These are phyloP conservation scores for Xylaria cubensis DNA, from an alignment of 495 filamentous ascomycete genomes.

Conservation along the genomic window DNA sequence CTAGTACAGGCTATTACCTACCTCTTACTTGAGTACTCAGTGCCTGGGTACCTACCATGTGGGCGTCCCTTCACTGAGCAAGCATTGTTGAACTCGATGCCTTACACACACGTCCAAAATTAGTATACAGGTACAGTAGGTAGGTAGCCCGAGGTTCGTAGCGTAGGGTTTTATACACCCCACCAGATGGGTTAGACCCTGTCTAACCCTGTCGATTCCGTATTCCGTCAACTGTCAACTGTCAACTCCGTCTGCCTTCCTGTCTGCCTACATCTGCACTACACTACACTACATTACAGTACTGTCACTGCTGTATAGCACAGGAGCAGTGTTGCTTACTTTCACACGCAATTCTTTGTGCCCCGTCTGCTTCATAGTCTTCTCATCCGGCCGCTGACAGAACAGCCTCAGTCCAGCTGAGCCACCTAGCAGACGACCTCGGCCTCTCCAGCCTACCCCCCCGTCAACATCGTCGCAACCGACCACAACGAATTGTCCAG, in stretches of 20 bases:
- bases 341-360: constrained; percentile 7
- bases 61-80: not conserved
- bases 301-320: not conserved
- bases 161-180: constrained; percentile 10
- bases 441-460: constrained; percentile 3
- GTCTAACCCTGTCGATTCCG: constrained; percentile 15
- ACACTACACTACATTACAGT: not conserved
- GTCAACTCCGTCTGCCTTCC: constrained; percentile 6
- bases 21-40: too few species aligned
- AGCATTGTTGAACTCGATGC: not conserved
- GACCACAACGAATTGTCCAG: not conserved
- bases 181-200: constrained; percentile 12
- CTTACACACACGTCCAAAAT: not conserved
- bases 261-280: constrained; percentile 16
- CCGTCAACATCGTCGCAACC: constrained; percentile 19
- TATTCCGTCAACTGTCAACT: not conserved
- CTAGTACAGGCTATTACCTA: not conserved
- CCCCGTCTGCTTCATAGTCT: constrained; percentile 3
- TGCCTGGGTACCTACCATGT: not conserved
- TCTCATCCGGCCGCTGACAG: not conserved
- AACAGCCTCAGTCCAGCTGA: constrained; percentile 13
- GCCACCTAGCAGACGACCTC: constrained; percentile 14
- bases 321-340: not conserved
- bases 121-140: not conserved
- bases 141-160: constrained; percentile 17